These are phyloP conservation scores for Ustilago trichophora DNA, from an alignment of 1,284 basidiomycete species.

Conservation along the genomic window DNA sequence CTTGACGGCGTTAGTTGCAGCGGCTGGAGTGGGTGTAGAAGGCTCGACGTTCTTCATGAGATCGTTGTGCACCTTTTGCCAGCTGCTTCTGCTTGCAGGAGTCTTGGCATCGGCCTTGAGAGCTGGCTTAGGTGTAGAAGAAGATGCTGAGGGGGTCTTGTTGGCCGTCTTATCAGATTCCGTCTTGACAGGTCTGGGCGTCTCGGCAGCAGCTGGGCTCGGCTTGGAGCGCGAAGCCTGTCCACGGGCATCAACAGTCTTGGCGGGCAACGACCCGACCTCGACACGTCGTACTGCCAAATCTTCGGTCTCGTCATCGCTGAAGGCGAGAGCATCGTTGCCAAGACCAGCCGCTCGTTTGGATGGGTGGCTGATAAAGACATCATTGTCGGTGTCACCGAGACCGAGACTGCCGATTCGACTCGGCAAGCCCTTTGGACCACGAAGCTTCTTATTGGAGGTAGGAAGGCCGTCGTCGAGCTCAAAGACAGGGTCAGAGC, in stretches of 20 bases:
- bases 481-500: slow-evolving; percentile 42
- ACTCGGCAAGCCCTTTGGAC: slow-evolving; percentile 31
- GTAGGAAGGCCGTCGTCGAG: slow-evolving; percentile 36
- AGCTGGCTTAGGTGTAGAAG: slow-evolving; percentile 5
- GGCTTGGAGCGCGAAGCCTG: slow-evolving; percentile 25
- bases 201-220: slow-evolving; percentile 14
- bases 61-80: slow-evolving; percentile 52
- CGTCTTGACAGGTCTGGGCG: slow-evolving; percentile 11
- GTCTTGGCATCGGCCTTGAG: slow-evolving; percentile 20
- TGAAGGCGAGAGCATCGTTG: slow-evolving; percentile 48
- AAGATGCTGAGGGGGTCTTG: slow-evolving; percentile 26
- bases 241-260: slow-evolving; percentile 29
- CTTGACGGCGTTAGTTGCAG: slow-evolving; percentile 16
- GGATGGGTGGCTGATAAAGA: slow-evolving; percentile 37
- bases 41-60: slow-evolving; percentile 46
- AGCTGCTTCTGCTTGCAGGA: slow-evolving; percentile 26
- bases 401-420: slow-evolving; percentile 47
- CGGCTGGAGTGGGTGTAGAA: slow-evolving; percentile 20
- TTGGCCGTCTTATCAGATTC: slow-evolving; percentile 15
- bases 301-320: slow-evolving; percentile 46
- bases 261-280: slow-evolving; percentile 30
- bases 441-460: slow-evolving; percentile 49
- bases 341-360: slow-evolving; percentile 44
- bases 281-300: slow-evolving; percentile 46
- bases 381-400: slow-evolving; percentile 25